Evolutionary conservation across 257 asterid species (phyloP).

Genomic region (Ajuga chamaepitys): DNA sequence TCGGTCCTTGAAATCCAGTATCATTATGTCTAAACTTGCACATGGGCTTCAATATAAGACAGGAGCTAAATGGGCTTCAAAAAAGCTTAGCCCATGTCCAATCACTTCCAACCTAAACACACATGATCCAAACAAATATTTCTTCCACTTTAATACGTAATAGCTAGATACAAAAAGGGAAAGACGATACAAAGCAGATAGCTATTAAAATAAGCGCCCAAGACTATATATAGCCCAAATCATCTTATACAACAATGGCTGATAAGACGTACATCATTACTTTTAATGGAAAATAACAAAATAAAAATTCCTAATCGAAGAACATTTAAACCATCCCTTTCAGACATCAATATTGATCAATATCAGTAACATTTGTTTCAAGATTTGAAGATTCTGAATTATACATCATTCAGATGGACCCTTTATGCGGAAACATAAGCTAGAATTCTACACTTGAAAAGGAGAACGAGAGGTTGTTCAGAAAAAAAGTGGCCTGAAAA

Average conservation of each 20-base stretch:
- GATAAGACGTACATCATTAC: not conserved
- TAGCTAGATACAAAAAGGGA: no score
- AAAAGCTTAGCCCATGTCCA: no score
- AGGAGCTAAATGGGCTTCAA: no score
- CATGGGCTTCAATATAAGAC: no score
- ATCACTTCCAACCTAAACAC: no score
- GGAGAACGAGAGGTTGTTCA: not conserved
- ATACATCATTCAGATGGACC: not conserved
- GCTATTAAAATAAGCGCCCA: no score
- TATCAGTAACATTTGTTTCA: not conserved
- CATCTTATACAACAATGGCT: not conserved
- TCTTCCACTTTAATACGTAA: no score
- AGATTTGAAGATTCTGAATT: not conserved
- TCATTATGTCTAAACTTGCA: no score
- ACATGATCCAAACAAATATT: no score
- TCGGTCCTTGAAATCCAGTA: no score
- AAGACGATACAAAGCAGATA: no score
- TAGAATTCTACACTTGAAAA: not conserved
- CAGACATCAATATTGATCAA: not conserved
- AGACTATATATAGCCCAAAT: not conserved
- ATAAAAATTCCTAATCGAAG: not conserved
- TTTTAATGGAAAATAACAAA: not conserved
- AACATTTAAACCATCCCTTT: not conserved
- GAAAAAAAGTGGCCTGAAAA: not conserved
- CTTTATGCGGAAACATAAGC: not conserved